phyloP scores from a whole-genome alignment of 2,329 filamentous ascomycete genomes.

The Xylaria sp. region DNA sequence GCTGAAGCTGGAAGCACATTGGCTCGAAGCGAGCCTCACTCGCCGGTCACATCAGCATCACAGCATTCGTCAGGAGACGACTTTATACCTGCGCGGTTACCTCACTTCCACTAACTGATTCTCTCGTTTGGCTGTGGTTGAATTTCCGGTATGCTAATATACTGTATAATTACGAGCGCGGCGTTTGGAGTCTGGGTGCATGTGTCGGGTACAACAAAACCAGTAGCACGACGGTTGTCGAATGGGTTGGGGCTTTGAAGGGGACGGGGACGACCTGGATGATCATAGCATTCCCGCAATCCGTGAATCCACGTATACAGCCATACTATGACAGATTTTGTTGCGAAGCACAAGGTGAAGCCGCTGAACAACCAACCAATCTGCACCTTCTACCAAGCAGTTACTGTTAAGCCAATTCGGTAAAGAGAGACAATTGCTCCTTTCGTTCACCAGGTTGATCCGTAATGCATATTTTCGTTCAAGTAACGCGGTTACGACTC shows the following conservation, averaged over 20 bases:
- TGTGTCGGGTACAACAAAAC: not conserved
- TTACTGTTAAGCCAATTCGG: too few species aligned
- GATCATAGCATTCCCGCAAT: not conserved
- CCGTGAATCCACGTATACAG: not conserved
- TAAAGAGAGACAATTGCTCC: too few species aligned
- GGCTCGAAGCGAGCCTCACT: constrained; percentile 8
- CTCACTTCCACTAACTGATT: constrained; percentile 43
- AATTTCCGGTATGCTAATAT: constrained; percentile 9
- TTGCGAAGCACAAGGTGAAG: not conserved
- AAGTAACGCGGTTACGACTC: too few species aligned
- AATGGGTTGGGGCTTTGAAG: not conserved
- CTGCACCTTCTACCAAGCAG: too few species aligned
- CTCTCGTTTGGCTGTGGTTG: constrained; percentile 1
- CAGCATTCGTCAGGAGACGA: constrained; percentile 21
- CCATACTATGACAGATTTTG: not conserved
- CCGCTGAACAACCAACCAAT: not conserved
- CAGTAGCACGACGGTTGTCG: not conserved
- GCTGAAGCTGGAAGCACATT: constrained; percentile 11
- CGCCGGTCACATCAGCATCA: constrained; percentile 9
- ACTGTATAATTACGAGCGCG: constrained; percentile 18
- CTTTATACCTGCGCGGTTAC: constrained; percentile 56
- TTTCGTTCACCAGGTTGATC: too few species aligned
- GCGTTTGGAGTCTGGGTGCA: constrained; percentile 14
- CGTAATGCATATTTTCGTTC: too few species aligned
- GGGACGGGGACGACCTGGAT: not conserved